phyloP scores from a whole-genome alignment of 495 filamentous ascomycete species.

The Penicillium tannophilum region DNA sequence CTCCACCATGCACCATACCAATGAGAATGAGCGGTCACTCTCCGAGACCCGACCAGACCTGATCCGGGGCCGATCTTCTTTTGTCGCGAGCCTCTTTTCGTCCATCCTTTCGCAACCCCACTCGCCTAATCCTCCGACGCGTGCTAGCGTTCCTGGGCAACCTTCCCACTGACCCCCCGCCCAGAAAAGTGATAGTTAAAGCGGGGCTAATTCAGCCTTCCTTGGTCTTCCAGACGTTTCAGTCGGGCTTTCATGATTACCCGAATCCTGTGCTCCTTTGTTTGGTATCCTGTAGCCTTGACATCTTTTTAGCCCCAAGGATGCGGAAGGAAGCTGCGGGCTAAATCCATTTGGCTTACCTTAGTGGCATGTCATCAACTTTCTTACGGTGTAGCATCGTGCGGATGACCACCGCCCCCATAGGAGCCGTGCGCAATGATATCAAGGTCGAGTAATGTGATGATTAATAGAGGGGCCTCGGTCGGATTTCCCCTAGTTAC shows the following conservation, averaged over 20 bases:
- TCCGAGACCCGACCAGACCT: conserved; percentile 21
- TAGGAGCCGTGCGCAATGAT: conserved; percentile 13
- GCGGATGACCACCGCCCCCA: conserved; percentile 19
- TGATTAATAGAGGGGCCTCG: conserved; percentile 12
- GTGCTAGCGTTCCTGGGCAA: conserved; percentile 13
- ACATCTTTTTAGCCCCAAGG: conserved; percentile 14
- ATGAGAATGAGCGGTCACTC: conserved; percentile 19
- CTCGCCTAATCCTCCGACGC: conserved; percentile 20
- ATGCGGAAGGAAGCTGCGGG: conserved; percentile 22
- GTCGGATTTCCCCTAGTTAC: conserved; percentile 13
- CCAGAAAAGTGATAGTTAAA: conserved; percentile 2
- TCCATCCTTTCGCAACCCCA: conserved; percentile 5
- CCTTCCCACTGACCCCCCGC: conserved; percentile 2
- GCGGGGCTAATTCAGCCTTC: conserved; percentile 25
- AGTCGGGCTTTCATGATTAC: conserved; percentile 21
- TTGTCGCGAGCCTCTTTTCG: conserved; percentile 20
- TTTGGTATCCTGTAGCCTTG: conserved; percentile 8
- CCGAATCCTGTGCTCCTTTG: conserved; percentile 5
- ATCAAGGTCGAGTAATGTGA: conserved; percentile 5
- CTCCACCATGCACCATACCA: background rate
- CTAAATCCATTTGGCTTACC: conserved; percentile 27
- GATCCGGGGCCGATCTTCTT: conserved; percentile 22
- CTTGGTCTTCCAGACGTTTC: conserved; percentile 33
- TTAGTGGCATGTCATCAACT: conserved; percentile 34
- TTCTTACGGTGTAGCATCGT: conserved; percentile 30